Base-by-base conservation (phyloP, 2,329 filamentous ascomycete genomes). In the Ceratocystis alfenasii region DNA sequence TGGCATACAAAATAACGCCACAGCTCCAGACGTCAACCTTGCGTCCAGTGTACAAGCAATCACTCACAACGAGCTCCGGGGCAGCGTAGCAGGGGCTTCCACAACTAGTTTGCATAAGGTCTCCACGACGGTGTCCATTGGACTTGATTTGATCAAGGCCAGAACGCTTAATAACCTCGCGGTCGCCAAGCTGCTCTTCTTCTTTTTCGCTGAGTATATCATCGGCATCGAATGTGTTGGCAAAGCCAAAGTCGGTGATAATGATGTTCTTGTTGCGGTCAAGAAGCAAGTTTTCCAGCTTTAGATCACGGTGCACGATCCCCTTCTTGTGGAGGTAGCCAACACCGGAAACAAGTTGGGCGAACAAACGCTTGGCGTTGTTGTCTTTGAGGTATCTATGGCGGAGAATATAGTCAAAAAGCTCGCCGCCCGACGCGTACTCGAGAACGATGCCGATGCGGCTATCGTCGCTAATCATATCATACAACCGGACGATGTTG, bases 1-100 rank as follows among this genome's bases (percentile, higher is more conserved):
- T 99, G 67, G 94, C 94, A 75, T 99, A 99, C 82, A 99, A 76
- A 73, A 99, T 99, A 48, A 99, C 94, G 77, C 94, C 94, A 74
- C 94, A 99, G 76, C 94, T 97, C 94, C 94, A 99, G 45, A 99
- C 94, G 74, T 99, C 94, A 30, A 99, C 94, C 76, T 99, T 99
- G 64, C 93, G 86, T 60, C 94, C 94, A 1, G 94, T 99, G 76
- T 99, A 99, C 6, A 99, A 79, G 17, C 92, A 96, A 76, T 99
- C 94, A 74, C 91, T 97, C 68, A 99, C 94, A 15, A 99, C 94
- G 65, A 99, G 81, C 77, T 99, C 94, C 3, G 94, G 94, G 15
- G 94, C 94, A 62, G 94, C 94, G 75, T 99, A 99, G 74, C 94
- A 99, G 6, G 94, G 94, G 75, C 93, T 97, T 69, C 94, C 94